Conservation (phyloP, 2,329 filamentous ascomycete species). For the Nemania abortiva region DNA sequence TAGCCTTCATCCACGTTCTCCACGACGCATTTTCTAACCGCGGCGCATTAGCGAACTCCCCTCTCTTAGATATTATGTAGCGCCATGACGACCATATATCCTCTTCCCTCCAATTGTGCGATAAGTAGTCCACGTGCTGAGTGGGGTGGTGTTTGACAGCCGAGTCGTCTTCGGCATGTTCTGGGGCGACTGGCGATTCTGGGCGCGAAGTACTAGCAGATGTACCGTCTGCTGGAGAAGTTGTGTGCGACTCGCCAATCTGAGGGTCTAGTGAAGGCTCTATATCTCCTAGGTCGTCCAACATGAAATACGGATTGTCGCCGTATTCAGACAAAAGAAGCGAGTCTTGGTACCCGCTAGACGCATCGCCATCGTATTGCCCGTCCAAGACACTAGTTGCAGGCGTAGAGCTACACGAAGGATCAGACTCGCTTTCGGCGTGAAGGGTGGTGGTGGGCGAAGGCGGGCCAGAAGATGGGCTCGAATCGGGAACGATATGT, state of each 20-base stretch:
- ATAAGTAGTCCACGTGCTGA: conserved; percentile 93
- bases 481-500: conserved; percentile 58
- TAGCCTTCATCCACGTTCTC: conserved; percentile 95
- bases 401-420: conserved; percentile 72
- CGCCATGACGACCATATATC: conserved; percentile 99
- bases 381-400: conserved; percentile 73
- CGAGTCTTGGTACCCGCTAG: conserved; percentile 62
- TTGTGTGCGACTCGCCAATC: conserved; percentile 62
- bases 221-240: conserved; percentile 66
- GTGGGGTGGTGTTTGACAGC: conserved; percentile 80
- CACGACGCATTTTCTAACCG: conserved; percentile 95
- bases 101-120: conserved; percentile 92
- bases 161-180: conserved; percentile 82
- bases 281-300: conserved; percentile 56
- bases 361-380: conserved; percentile 62
- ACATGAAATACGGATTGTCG: conserved; percentile 61
- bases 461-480: conserved; percentile 66
- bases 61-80: conserved; percentile 84
- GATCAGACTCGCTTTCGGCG: conserved; percentile 63
- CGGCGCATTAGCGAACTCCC: conserved; percentile 82
- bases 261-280: conserved; percentile 65
- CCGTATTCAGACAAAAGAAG: conserved; percentile 61
- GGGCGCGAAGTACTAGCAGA: conserved; percentile 67
- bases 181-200: conserved; percentile 66
- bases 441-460: conserved; percentile 66